A percentile compares a stretch with the other conserved stretches of the same genome.
Conservation (phyloP, 805 yeast species). For the Kazachstania bromeliacearum region DNA sequence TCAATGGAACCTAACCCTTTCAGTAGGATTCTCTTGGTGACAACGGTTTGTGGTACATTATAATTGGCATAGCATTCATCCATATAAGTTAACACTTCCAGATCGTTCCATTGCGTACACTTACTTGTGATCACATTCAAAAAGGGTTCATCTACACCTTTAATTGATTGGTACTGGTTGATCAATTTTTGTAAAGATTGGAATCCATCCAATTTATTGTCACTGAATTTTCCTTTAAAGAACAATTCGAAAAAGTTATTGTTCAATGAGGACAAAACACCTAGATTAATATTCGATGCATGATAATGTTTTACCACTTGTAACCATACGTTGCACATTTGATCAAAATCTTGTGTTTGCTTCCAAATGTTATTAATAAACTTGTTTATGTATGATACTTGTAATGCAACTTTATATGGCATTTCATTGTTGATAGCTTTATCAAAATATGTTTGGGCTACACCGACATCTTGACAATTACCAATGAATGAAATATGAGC, state of each 20-base stretch:
- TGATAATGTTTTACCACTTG: constrained; percentile 43
- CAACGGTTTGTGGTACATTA: constrained; percentile 48
- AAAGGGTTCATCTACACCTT: constrained; percentile 61
- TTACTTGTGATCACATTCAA: constrained; percentile 61
- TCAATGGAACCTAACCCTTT: constrained; percentile 55
- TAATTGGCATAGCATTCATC: constrained; percentile 45
- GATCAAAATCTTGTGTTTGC: constrained; percentile 42
- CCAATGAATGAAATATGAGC: constrained; percentile 71
- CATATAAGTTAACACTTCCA: constrained; percentile 48
- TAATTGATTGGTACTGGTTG: constrained; percentile 34
- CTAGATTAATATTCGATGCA: constrained; percentile 44
- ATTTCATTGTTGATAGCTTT: constrained; percentile 56
- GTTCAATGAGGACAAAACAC: constrained; percentile 60
- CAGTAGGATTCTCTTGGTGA: constrained; percentile 57
- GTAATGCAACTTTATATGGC: constrained; percentile 60
- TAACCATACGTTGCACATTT: constrained; percentile 49
- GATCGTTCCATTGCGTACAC: constrained; percentile 52
- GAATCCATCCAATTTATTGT: constrained; percentile 43
- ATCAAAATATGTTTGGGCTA: constrained; percentile 61
- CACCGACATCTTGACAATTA: constrained; percentile 52
- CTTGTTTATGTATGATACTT: constrained; percentile 57
- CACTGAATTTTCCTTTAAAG: constrained; percentile 40
- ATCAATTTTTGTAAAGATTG: constrained; percentile 44
- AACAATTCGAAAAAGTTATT: constrained; percentile 56
- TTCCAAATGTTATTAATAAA: constrained; percentile 50